Evolutionary conservation across 768 basidiomycete species (phyloP), one percentile per base, ranked within the genome.

Genomic region (Phaffia australis): DNA sequence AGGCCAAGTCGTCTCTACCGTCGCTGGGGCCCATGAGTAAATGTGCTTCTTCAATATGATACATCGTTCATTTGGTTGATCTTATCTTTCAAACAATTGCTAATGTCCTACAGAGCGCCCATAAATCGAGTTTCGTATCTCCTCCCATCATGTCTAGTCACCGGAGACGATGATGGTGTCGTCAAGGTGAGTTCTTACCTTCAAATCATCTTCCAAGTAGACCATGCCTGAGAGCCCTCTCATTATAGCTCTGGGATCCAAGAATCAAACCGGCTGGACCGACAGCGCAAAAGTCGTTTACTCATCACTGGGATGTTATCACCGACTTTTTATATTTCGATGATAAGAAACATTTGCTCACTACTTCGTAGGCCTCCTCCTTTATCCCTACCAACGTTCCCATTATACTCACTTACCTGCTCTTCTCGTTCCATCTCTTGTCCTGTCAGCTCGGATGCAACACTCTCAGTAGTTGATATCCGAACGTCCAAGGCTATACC

Each of bases 151-250:
- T 76, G 90, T 64, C 75, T 94, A 19, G 83, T 84, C 23, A 90
- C 88, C 8, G 93, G 93, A 21, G 93, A 95, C 74, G 93, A 97
- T 73, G 90, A 93, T 63, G 93, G 93, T 46, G 84, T 91, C 27
- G 84, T 97, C 75, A 94, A 94, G 82, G 90, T 88, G 60, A 60
- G 79, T 70, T 32, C 30, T 54, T 49, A 27, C 63, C 35, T 42
- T 42, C 11, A 48, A 7, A 35, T 18, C 19, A 35, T 8, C 42
- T 51, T 51, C 29, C 16, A 52, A 19, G 2, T 18, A 49, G 23
- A 47, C 35, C 42, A 21, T 14, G 50, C 19, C 29, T 27, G 3
- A 18, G 23, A 60, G 11, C 47, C 15, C 27, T 52, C 30, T 54
- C 47, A 64, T n/a, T 56, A 52, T 71, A 95, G 92, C 81, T 97